Base-by-base conservation (phyloP, 805 yeast species). In the Wickerhamomyces chambardii region DNA sequence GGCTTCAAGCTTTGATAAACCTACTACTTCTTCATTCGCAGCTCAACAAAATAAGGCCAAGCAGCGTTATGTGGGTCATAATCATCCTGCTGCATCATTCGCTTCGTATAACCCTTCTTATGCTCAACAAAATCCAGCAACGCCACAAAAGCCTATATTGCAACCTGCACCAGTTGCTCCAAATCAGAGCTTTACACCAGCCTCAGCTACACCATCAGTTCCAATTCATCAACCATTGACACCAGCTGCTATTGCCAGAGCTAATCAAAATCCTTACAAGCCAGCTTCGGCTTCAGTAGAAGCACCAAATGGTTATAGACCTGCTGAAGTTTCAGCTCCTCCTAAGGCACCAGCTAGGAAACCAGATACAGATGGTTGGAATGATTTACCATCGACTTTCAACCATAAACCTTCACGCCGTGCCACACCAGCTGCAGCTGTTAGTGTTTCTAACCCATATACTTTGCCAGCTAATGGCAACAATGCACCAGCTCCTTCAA, bases 281-380 rank as follows among this genome's bases (percentile, higher is more conserved):
- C 16, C 45, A 15, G 15, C 24, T 17, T 9, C 33, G 10, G 12
- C 15, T 9, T 17, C 14, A 12, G 18, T 39, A n/a, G 28, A 40
- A 12, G 40, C 34, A 29, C 32, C 47, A 29, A 46, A 42, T 32
- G 45, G 55, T n/a, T 42, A 49, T 33, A 48, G 46, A 31, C 45
- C 47, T 21, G 44, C 49, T 5, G 36, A 33, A 19, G 38, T 47
- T 25, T 46, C 40, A 9, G 48, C 61, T 27, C 41, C 53, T 16
- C 56, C 57, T 31, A 56, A 52, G 18, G 46, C 43, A 46, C 45
- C 39, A n/a, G 33, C 35, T 9, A 42, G 39, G 29, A 69, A 66
- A 37, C 58, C 56, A 36, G 73, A 73, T 30, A 71, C 71, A 28
- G 84, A 78, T 28, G 85, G 84, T 4, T 78, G 86, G 85, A 78